Percentiles rank a stretch among this genome's conserved stretches.
These are phyloP conservation scores for Lactarius hengduanensis DNA, from an alignment of 768 basidiomycete species.

Conservation along the genomic window DNA sequence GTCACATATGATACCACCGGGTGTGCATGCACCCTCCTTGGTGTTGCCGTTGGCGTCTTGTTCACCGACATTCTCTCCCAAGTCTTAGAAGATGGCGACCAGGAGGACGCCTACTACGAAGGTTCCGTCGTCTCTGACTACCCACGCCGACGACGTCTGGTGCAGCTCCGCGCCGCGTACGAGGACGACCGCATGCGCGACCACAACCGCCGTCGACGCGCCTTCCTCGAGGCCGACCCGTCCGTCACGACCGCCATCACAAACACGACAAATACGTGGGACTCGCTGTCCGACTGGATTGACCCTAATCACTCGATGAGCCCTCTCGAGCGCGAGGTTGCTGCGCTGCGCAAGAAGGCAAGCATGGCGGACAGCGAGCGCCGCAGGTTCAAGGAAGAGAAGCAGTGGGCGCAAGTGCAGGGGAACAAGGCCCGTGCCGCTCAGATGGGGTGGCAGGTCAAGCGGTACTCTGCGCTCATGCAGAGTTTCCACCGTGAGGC, in stretches of 20 bases:
- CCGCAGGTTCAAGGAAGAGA: slow-evolving; percentile 79
- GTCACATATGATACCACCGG: slow-evolving; percentile 52
- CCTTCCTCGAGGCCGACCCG: slow-evolving; percentile 32
- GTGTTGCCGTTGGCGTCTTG: slow-evolving; percentile 65
- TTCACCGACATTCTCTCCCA: slow-evolving; percentile 71
- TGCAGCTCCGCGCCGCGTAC: slow-evolving; percentile 23
- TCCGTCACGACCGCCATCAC: slow-evolving; percentile 35
- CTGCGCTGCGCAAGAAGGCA: slow-evolving; percentile 69
- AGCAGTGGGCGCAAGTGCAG: slow-evolving; percentile 81
- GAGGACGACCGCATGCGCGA: slow-evolving; percentile 13
- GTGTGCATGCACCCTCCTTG: slow-evolving; percentile 59
- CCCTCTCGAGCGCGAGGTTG: slow-evolving; percentile 72
- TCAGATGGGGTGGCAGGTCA: slow-evolving; percentile 83
- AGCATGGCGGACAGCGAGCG: slow-evolving; percentile 82
- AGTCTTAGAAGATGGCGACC: slow-evolving; percentile 52
- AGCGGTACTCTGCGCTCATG: slow-evolving; percentile 75
- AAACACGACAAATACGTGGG: slow-evolving; percentile 56
- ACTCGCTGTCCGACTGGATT: slow-evolving; percentile 64
- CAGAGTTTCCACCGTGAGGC: slow-evolving; percentile 80
- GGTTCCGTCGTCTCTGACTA: slow-evolving; percentile 21
- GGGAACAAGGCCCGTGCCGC: slow-evolving; percentile 72
- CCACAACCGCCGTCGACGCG: slow-evolving; percentile 29
- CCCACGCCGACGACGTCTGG: slow-evolving; percentile 28
- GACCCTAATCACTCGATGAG: slow-evolving; percentile 58
- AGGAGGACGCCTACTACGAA: slow-evolving; percentile 34